Evolutionary conservation across 306 rosid species (phyloP), one percentile per base, ranked within the genome.

Genomic region (Aeschynomene evenia): DNA sequence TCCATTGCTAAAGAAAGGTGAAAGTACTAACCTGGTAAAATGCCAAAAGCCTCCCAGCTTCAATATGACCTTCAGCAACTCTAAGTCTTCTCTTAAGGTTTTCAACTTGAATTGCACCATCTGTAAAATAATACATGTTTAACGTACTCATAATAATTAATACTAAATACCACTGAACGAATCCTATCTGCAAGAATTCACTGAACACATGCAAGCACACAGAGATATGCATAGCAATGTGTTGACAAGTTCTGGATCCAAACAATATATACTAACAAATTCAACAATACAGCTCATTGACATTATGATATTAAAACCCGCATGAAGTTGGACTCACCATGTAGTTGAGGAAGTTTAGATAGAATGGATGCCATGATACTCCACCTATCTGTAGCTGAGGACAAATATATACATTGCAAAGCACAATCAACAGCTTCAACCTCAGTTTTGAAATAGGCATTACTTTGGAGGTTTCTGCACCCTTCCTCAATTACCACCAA

Each of bases 31-130:
- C 99, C 99, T 91, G 97, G 72, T 91, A 94, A 71, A 79, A 83
- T n/a, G 87, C 86, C 79, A 94, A 83, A 81, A 89, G 97, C 83
- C 99, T 85, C 66, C 95, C 95, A 24, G 92, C 97, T 80, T 94
- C 99, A 83, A 94, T 78, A 73, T 91, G 99, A 71, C 90, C 93
- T 83, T 91, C 96, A 21, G 91, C 95, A 80, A 89, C 60, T 79
- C 85, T 87, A 65, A 85, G 75, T 75, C 88, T 84, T 85, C 79
- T 87, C 80, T 87, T 87, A 61, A 85, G 77, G 73, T 73, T 76
- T 77, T 86, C 86, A 70, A 57, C 50, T 71, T 22, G 66, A 53
- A 73, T 20, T 79, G 77, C 79, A 69, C 79, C 71, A 72, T 79
- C 99, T 94, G 84, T 55, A 29, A 72, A 79, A 54, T 63, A 54